Percentiles rank a stretch among this genome's conserved stretches.
Evolutionary conservation across 1,284 basidiomycete genomes (phyloP).

Genomic region (Ceratobasidium sp.): DNA sequence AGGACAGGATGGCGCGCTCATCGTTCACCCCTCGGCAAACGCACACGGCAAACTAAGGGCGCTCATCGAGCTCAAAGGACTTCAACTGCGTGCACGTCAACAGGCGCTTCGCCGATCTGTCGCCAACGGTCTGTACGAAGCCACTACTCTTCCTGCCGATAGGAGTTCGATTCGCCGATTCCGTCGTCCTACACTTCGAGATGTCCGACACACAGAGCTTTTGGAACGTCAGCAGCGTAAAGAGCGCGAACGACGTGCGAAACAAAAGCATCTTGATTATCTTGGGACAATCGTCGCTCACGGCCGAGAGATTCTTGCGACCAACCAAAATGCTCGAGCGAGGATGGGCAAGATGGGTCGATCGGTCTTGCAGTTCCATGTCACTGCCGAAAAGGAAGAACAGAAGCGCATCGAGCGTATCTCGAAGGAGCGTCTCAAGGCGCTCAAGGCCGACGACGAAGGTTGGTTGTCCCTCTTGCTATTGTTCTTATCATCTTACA

Average conservation of each 20-base stretch:
- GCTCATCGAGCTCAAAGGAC: slow-evolving; percentile 91
- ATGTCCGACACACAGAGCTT: slow-evolving; percentile 89
- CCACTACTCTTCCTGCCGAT: slow-evolving; percentile 90
- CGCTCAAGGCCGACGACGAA: slow-evolving; percentile 97
- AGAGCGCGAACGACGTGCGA: slow-evolving; percentile 92
- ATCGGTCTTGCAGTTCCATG: slow-evolving; percentile 86
- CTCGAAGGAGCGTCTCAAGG: slow-evolving; percentile 97
- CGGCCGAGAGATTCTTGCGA: slow-evolving; percentile 73
- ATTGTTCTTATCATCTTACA: background rate
- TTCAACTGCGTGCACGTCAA: slow-evolving; percentile 93
- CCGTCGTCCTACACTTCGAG: slow-evolving; percentile 87
- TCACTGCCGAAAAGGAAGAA: slow-evolving; percentile 96
- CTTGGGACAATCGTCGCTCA: slow-evolving; percentile 88
- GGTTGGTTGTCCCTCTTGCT: background rate
- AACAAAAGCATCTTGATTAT: slow-evolving; percentile 96
- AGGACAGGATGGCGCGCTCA: slow-evolving; percentile 45
- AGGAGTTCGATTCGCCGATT: slow-evolving; percentile 89
- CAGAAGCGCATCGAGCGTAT: slow-evolving; percentile 97
- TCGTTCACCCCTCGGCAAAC: slow-evolving; percentile 60
- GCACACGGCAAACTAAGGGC: slow-evolving; percentile 85
- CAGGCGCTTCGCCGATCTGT: slow-evolving; percentile 84
- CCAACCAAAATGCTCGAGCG: slow-evolving; percentile 71
- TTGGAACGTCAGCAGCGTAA: slow-evolving; percentile 91
- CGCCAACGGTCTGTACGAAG: slow-evolving; percentile 86
- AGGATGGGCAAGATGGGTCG: slow-evolving; percentile 85